phyloP scores from a whole-genome alignment of 2,329 filamentous ascomycete genomes.

The Aspergillus awamori region DNA sequence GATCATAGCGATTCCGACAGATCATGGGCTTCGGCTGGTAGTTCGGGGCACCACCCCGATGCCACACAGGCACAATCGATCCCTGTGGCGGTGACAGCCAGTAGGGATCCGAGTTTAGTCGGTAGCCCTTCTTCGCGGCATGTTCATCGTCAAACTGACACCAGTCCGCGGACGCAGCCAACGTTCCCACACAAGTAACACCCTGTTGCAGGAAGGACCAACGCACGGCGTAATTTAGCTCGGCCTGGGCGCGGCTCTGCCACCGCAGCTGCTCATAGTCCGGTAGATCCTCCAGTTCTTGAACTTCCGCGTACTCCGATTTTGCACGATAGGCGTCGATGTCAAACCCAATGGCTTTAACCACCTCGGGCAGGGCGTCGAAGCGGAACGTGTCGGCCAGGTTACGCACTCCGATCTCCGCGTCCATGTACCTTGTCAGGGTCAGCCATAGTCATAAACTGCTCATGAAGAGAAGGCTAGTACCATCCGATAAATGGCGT shows the following conservation, averaged over 20 bases:
- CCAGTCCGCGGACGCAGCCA: conserved; percentile 8
- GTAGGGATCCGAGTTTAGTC: conserved; percentile 8
- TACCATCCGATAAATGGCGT: conserved; percentile 7
- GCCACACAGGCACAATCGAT: conserved; percentile 5
- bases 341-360: background rate
- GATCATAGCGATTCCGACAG: conserved; percentile 3
- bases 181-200: conserved; percentile 6
- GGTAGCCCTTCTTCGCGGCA: conserved; percentile 6
- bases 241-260: conserved; percentile 4
- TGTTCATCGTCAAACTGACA: conserved; percentile 5
- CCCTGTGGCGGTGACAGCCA: conserved; percentile 8
- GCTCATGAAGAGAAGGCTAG: background rate
- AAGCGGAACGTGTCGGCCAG: conserved; percentile 6
- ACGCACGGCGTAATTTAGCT: conserved; percentile 10
- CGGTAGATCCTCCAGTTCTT: conserved; percentile 1
- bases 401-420: conserved; percentile 8
- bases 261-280: conserved; percentile 10
- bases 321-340: background rate
- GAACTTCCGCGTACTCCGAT: background rate
- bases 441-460: background rate
- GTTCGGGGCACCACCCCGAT: conserved; percentile 7
- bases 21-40: conserved; percentile 10
- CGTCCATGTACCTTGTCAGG: conserved; percentile 12
- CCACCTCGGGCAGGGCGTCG: conserved; percentile 3
- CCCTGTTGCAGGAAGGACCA: conserved; percentile 8